These are phyloP conservation scores for Phytomonas serpens DNA, from an alignment of 208 protist species.

Conservation along the genomic window DNA sequence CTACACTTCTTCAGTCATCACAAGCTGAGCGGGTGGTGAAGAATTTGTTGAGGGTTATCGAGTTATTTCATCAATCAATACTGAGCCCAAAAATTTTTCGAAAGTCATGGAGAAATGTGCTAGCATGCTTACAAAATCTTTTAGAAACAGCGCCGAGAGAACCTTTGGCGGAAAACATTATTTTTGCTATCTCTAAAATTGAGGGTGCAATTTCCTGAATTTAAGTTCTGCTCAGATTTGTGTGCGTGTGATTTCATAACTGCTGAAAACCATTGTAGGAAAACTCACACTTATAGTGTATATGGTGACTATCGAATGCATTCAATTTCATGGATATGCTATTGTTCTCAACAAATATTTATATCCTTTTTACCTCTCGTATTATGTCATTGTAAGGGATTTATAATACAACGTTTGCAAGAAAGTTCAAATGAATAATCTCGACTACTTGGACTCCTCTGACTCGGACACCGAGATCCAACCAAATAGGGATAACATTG, in stretches of 20 bases:
- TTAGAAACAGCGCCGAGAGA: not conserved
- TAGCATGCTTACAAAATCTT: not conserved
- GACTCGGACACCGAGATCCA: conserved; percentile 52
- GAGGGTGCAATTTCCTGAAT: not conserved
- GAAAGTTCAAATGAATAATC: not conserved
- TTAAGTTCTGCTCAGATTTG: not conserved
- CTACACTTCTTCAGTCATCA: not conserved
- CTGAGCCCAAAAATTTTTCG: not conserved
- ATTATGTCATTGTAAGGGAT: not conserved
- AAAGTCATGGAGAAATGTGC: not conserved
- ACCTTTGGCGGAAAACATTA: not conserved
- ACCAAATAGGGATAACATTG: conserved; percentile 37
- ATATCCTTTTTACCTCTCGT: not conserved
- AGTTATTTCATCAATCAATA: not conserved
- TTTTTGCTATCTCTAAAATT: not conserved
- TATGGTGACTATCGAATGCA: not conserved
- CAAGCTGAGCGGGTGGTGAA: not conserved
- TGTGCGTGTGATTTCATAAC: not conserved
- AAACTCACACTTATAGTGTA: not conserved
- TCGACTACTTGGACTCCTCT: conserved; percentile 24
- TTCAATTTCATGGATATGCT: not conserved
- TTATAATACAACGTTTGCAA: not conserved
- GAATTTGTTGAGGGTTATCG: not conserved
- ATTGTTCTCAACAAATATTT: not conserved
- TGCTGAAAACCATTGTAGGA: not conserved